A percentile compares a stretch with the other conserved stretches of the same genome.
These are phyloP conservation scores for Chaetomium tenue DNA, from an alignment of 495 filamentous ascomycete genomes.

Conservation along the genomic window DNA sequence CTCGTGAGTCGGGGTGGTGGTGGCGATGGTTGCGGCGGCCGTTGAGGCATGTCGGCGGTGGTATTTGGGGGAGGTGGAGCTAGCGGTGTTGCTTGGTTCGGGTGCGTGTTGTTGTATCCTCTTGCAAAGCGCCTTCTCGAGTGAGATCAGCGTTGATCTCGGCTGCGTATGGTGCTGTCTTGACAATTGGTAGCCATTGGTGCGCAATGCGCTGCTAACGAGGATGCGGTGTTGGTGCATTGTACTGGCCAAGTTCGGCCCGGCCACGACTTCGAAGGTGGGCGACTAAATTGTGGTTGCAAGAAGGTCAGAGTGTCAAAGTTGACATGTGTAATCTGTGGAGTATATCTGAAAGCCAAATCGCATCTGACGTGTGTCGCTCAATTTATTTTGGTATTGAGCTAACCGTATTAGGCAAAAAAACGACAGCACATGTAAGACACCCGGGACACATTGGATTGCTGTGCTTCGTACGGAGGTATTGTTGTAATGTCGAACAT, in stretches of 20 bases:
- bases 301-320: not conserved
- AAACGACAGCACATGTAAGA: too few relatives aligned
- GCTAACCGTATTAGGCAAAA: too few relatives aligned
- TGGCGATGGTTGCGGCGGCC: not conserved
- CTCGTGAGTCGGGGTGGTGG: not conserved
- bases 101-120: not conserved
- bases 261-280: too few relatives aligned
- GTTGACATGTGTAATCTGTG: not conserved
- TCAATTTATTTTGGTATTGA: too few relatives aligned
- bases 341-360: not conserved
- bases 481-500: conserved; percentile 18
- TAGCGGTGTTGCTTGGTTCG: not conserved
- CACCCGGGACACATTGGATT: too few relatives aligned
- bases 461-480: too few relatives aligned
- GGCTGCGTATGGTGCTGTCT: not conserved
- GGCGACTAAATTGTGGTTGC: not conserved
- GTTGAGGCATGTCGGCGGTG: not conserved
- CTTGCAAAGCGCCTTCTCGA: not conserved
- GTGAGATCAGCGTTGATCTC: not conserved
- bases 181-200: not conserved
- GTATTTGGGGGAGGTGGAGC: not conserved
- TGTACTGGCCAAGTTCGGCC: not conserved
- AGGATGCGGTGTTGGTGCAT: conserved; percentile 7
- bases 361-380: too few relatives aligned
- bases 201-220: conserved; percentile 12